These are phyloP conservation scores for Fusarium transvaalense DNA, from an alignment of 2,329 filamentous ascomycete genomes.

Conservation along the genomic window DNA sequence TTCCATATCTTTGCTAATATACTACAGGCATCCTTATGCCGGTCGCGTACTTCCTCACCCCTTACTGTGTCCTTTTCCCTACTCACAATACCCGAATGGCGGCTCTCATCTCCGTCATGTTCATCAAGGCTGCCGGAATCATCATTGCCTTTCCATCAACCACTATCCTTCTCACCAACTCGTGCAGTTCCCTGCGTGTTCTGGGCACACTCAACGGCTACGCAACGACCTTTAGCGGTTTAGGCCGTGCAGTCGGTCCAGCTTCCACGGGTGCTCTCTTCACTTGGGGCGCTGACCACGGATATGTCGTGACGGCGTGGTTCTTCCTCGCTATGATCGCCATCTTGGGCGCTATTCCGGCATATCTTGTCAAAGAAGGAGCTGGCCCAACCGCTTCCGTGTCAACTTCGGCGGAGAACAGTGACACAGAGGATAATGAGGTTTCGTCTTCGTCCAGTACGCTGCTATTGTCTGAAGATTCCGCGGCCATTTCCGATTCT, in stretches of 20 bases:
- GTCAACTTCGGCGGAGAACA: constrained; percentile 51
- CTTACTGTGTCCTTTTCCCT: constrained; percentile 78
- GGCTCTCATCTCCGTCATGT: constrained; percentile 75
- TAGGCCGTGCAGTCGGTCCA: constrained; percentile 85
- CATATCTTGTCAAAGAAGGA: constrained; percentile 80
- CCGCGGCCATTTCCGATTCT: constrained; percentile 38
- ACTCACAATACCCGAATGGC: constrained; percentile 63
- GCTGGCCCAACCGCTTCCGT: constrained; percentile 69
- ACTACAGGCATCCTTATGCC: constrained; percentile 74
- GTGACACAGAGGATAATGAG: constrained; percentile 47
- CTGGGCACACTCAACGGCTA: constrained; percentile 93
- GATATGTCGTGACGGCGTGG: constrained; percentile 84
- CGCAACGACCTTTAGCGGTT: constrained; percentile 82
- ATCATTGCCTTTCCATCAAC: constrained; percentile 91
- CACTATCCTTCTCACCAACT: constrained; percentile 92
- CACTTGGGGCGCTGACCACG: constrained; percentile 78
- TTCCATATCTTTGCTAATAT: neutral
- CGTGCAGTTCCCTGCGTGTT: constrained; percentile 76
- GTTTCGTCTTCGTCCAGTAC: constrained; percentile 33
- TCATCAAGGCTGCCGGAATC: constrained; percentile 78
- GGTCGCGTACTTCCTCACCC: constrained; percentile 82
- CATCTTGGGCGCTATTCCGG: constrained; percentile 75
- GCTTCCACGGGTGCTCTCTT: constrained; percentile 80
- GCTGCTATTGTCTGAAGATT: constrained; percentile 40
- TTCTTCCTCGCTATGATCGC: constrained; percentile 79